These are phyloP conservation scores for Dryas integrifolia DNA, from an alignment of 331 rosid genomes.

Conservation along the genomic window DNA sequence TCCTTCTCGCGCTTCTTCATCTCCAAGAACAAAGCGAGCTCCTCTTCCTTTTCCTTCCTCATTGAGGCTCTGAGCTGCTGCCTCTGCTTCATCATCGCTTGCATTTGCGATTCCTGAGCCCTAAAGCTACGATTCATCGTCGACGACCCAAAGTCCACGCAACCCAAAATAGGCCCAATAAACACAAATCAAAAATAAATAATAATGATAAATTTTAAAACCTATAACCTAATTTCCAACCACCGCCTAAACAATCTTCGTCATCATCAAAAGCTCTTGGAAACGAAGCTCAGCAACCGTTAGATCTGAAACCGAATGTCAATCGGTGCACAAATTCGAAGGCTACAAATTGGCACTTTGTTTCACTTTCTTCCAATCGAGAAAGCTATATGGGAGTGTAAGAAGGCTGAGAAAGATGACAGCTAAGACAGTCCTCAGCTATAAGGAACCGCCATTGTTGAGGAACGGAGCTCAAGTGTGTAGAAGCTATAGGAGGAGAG, in stretches of 20 bases:
- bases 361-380: background rate
- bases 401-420: background rate
- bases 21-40: conserved; percentile 88
- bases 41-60: conserved; percentile 78
- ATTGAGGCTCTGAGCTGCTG: conserved; percentile 56
- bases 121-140: conserved; percentile 87
- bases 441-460: conserved; percentile 21
- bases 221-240: conserved; percentile 25
- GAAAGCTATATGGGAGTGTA: background rate
- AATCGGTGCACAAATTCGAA: conserved; percentile 1
- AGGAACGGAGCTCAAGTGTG: conserved; percentile 19
- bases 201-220: background rate
- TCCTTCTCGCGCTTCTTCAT: conserved; percentile 89
- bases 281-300: conserved; percentile 14
- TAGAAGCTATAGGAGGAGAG: background rate
- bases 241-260: conserved; percentile 6
- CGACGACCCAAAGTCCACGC: conserved; percentile 32
- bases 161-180: conserved; percentile 16
- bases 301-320: conserved; percentile 33
- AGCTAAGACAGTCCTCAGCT: background rate
- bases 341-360: background rate
- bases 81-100: conserved; percentile 60
- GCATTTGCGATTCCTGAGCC: conserved; percentile 78
- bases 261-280: conserved; percentile 5
- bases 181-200: conserved; percentile 23